Conservation (phyloP, 1,284 basidiomycete genomes). For the Leccinum fuscescens region DNA sequence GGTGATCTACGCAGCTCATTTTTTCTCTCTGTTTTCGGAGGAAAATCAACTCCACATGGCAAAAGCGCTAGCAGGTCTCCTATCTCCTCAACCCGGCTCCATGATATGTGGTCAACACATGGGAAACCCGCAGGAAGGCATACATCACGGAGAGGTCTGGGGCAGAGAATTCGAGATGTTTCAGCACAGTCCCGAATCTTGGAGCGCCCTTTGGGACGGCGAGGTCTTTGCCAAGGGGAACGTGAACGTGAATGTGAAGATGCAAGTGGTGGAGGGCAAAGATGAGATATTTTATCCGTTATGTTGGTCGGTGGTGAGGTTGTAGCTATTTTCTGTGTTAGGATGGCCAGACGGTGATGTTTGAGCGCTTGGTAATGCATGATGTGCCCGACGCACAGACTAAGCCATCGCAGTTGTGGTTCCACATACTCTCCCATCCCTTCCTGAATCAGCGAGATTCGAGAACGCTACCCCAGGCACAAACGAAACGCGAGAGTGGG, state of each 20-base stretch:
- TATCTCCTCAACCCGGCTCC: conserved; percentile 33
- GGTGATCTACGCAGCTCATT: conserved; percentile 31
- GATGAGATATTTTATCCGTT: neutral
- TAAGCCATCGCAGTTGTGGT: neutral
- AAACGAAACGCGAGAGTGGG: neutral
- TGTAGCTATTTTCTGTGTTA: conserved; percentile 17
- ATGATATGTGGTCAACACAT: conserved; percentile 31
- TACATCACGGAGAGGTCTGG: neutral
- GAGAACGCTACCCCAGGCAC: neutral
- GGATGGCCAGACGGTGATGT: neutral
- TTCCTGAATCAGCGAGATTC: neutral
- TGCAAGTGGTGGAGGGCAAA: neutral
- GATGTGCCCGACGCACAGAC: neutral
- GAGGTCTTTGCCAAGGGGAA: conserved; percentile 30
- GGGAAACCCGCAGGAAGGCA: conserved; percentile 10
- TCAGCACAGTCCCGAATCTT: conserved; percentile 32
- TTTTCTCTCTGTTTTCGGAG: conserved; percentile 41
- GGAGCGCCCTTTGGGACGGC: conserved; percentile 34
- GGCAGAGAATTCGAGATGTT: conserved; percentile 15
- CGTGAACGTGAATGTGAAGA: conserved; percentile 20
- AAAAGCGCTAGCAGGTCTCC: conserved; percentile 30
- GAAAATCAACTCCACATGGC: conserved; percentile 34
- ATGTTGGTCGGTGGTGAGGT: conserved; percentile 26
- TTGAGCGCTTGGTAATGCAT: neutral
- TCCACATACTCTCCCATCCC: neutral